These are phyloP conservation scores for Coniochaeta hoffmannii DNA, from an alignment of 2,329 filamentous ascomycete species.

Conservation along the genomic window DNA sequence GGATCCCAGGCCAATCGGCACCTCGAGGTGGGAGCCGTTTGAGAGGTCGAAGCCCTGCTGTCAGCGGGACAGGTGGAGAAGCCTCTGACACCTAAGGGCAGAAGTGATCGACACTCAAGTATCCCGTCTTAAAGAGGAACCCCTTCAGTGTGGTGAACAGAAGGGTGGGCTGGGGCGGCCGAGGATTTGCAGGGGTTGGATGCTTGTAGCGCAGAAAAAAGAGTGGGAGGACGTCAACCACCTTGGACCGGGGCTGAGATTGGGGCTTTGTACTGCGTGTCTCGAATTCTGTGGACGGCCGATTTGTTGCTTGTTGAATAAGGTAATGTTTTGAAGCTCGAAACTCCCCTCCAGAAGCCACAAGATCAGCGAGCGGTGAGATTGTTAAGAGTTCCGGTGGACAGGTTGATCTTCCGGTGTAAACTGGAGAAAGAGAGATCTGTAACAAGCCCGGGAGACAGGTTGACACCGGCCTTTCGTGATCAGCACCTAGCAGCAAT, in stretches of 20 bases:
- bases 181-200: conserved; percentile 31
- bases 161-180: conserved; percentile 30
- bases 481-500: not conserved
- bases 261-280: not conserved
- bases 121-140: conserved; percentile 35
- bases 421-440: not conserved
- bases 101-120: conserved; percentile 48
- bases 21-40: conserved; percentile 21
- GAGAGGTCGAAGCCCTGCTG: conserved; percentile 34
- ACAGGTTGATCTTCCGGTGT: not conserved
- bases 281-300: not conserved
- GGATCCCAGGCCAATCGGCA: conserved; percentile 31
- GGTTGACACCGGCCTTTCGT: not conserved
- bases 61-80: conserved; percentile 34
- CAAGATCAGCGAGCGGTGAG: conserved; percentile 12
- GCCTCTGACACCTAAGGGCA: conserved; percentile 44
- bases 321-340: not conserved
- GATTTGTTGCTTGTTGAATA: not conserved
- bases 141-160: conserved; percentile 5
- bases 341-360: conserved; percentile 10
- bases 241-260: conserved; percentile 1
- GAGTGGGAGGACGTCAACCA: not conserved
- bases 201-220: not conserved
- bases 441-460: not conserved
- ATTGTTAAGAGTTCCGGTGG: conserved; percentile 12